These are phyloP conservation scores for Tylopilus balloui DNA, from an alignment of 768 basidiomycete genomes.

Conservation along the genomic window DNA sequence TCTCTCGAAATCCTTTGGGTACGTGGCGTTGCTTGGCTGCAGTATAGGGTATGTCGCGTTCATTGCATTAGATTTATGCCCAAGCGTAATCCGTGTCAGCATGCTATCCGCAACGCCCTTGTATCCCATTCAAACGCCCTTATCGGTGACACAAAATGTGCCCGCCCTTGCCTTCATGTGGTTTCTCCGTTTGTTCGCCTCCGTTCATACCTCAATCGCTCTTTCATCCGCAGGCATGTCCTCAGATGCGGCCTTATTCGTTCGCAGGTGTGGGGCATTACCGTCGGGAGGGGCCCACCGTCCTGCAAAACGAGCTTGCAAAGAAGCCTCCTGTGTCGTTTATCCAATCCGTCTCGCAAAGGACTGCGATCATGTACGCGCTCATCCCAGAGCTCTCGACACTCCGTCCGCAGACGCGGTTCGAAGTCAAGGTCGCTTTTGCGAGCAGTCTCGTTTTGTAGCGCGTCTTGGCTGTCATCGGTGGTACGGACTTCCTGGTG, in stretches of 20 bases:
- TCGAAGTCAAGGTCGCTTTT: slow-evolving; percentile 39
- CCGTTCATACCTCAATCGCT: slow-evolving; percentile 20
- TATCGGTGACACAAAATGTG: slow-evolving; percentile 38
- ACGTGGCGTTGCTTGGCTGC: neutral
- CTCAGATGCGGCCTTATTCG: neutral
- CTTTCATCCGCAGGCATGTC: neutral
- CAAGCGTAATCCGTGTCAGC: neutral
- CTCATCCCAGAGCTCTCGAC: slow-evolving; percentile 40
- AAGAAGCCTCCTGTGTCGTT: slow-evolving; percentile 40
- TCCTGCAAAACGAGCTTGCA: slow-evolving; percentile 48
- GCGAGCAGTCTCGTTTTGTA: slow-evolving; percentile 41
- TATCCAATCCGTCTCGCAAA: slow-evolving; percentile 32
- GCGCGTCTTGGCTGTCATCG: slow-evolving; percentile 38
- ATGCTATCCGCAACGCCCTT: slow-evolving; percentile 19
- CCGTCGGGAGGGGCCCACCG: slow-evolving; percentile 42
- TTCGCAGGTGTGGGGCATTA: slow-evolving; percentile 47
- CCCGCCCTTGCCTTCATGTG: slow-evolving; percentile 42
- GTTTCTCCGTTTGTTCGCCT: slow-evolving; percentile 35
- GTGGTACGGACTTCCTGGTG: neutral
- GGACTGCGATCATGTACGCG: slow-evolving; percentile 41
- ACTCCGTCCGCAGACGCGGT: slow-evolving; percentile 31
- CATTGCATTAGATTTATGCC: neutral
- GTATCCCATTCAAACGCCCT: slow-evolving; percentile 47
- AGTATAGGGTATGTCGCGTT: slow-evolving; percentile 3
- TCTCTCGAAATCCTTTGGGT: slow-evolving; percentile 21